Base-by-base conservation (phyloP, 805 yeast genomes). In the Metschnikowia lachancei region DNA sequence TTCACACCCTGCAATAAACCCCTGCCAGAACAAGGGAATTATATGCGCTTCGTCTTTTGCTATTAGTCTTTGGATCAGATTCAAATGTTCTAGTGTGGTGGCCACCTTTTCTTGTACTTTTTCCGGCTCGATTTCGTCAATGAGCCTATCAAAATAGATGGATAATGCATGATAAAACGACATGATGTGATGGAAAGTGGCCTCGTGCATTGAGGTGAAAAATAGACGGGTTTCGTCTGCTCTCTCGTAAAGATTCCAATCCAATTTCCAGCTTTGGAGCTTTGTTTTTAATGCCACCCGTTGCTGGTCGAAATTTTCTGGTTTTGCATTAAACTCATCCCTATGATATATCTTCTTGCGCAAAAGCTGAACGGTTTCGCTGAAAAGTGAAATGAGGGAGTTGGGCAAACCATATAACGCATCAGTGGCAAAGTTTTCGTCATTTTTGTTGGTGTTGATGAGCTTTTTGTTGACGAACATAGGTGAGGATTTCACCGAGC, bases 11-110 rank as follows among this genome's bases (percentile, higher is more conserved):
- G 92, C 90, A 36, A 89, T 83, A 55, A 89, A 89, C 0, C 94
- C 95, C 59, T 86, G 92, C 94, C 96, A 89, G 56, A 87, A 81
- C 29, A 87, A 67, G 3, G 97, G 96, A 30, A 84, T 79, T 41
- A 81, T 80, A 17, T 84, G 76, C 1, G 83, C 81, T 43, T 71
- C 68, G 20, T 78, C 81, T 17, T 74, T 66, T 6, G 76, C 75
- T 29, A 83, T 80, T 40, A 87, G 67, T 34, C 63, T 60, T 47
- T 82, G 86, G 45, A 89, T 77, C 46, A 75, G 70, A 56, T 83
- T 81, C 53, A 88, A 66, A 59, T 85, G 89, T 19, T 72, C 67
- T 41, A 88, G 69, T 1, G 87, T 85, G 31, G 74, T 70, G 36
- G 70, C 75, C 2, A 87, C 87, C 45, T 81, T 74, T 13, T 73